These are phyloP conservation scores for Theobroma grandiflorum DNA, from an alignment of 441 rosid species.

Conservation along the genomic window DNA sequence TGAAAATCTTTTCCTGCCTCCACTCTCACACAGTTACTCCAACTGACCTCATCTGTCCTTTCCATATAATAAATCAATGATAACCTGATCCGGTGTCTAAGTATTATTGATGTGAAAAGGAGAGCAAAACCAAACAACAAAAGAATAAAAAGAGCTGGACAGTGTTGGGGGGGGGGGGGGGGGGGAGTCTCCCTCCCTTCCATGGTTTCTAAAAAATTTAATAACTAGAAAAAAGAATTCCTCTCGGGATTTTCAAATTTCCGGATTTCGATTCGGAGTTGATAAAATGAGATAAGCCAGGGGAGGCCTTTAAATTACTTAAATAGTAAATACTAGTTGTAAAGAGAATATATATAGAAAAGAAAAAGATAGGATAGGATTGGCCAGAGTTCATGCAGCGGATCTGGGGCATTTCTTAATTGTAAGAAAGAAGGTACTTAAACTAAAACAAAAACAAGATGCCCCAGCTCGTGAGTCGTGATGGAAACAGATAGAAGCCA, in stretches of 20 bases:
- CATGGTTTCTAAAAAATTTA: not conserved
- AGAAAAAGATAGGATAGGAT: slow-evolving; percentile 21
- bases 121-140: slow-evolving; percentile 1
- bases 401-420: slow-evolving; percentile 48
- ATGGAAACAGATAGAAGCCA: slow-evolving; percentile 53
- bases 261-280: slow-evolving; percentile 20
- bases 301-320: not conserved
- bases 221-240: slow-evolving; percentile 24
- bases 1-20: not conserved
- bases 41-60: slow-evolving; percentile 5
- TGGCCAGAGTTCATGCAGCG: slow-evolving; percentile 50
- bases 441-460: slow-evolving; percentile 33
- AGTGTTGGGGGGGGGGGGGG: not conserved
- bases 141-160: not conserved
- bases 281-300: not conserved
- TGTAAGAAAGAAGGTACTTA: slow-evolving; percentile 15
- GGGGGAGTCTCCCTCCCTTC: not conserved
- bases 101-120: not conserved
- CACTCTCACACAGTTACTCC: not conserved
- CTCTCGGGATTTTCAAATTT: slow-evolving; percentile 45
- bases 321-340: not conserved
- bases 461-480: slow-evolving; percentile 54
- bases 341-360: not conserved
- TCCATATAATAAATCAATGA: not conserved
- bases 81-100: not conserved